Evolutionary conservation across 2,329 filamentous ascomycete genomes (phyloP).

Genomic region (Aspergillus sp.): DNA sequence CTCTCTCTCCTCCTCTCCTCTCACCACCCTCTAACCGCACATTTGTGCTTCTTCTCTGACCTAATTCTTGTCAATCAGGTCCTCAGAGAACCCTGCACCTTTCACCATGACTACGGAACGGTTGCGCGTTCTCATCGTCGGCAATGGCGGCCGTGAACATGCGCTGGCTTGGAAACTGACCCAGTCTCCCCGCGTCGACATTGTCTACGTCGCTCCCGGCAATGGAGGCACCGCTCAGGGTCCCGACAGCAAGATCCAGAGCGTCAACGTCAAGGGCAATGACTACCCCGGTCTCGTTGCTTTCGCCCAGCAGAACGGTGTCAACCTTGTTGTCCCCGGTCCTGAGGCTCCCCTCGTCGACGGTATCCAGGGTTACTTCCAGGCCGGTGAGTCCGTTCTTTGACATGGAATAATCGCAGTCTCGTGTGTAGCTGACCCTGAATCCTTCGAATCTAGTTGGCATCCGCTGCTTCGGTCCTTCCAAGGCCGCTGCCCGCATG

Average conservation of each 20-base stretch:
- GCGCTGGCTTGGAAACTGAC: conserved; percentile 91
- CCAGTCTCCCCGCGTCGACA: conserved; percentile 75
- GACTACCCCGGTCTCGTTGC: conserved; percentile 77
- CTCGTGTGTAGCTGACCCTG: neutral
- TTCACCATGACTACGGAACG: conserved; percentile 45
- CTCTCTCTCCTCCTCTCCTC: neutral
- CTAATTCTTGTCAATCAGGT: neutral
- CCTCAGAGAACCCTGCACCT: conserved; percentile 14
- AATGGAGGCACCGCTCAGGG: conserved; percentile 80
- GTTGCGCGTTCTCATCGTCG: conserved; percentile 79
- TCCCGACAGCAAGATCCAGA: conserved; percentile 63
- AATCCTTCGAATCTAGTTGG: conserved; percentile 50
- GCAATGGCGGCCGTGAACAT: conserved; percentile 93
- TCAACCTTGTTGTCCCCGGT: conserved; percentile 86
- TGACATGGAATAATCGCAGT: neutral
- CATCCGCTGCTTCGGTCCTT: conserved; percentile 84
- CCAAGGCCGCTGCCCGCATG: conserved; percentile 79
- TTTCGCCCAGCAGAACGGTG: conserved; percentile 69
- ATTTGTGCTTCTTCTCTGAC: conserved; percentile 2
- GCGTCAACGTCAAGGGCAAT: conserved; percentile 71
- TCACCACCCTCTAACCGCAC: neutral
- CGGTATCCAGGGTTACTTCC: conserved; percentile 83
- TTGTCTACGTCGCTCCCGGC: conserved; percentile 70
- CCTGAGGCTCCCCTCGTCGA: conserved; percentile 93
- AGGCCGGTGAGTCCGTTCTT: conserved; percentile 46